phyloP scores from a whole-genome alignment of 1,139 yeast species.

The Suhomyces bokatorum region DNA sequence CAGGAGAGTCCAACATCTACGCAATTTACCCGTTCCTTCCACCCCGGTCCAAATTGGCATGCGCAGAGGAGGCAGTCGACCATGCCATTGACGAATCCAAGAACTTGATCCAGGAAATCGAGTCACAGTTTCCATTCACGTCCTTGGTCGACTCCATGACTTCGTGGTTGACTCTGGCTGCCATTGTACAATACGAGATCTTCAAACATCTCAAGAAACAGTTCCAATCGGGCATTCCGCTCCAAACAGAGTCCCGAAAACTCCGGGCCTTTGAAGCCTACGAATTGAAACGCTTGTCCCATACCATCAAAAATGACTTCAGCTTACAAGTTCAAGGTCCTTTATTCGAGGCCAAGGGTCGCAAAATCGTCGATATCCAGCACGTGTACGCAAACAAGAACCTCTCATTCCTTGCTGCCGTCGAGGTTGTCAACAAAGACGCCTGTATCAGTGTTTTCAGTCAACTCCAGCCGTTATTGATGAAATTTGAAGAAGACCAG shows the following conservation, averaged over 20 bases:
- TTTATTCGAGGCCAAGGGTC: slow-evolving; percentile 9
- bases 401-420: slow-evolving; percentile 23
- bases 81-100: slow-evolving; percentile 29
- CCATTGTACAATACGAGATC: slow-evolving; percentile 23
- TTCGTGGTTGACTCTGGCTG: slow-evolving; percentile 19
- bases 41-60: slow-evolving; percentile 22
- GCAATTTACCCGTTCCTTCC: slow-evolving; percentile 38
- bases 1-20: slow-evolving; percentile 26
- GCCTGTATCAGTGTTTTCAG: slow-evolving; percentile 24
- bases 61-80: slow-evolving; percentile 25
- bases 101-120: slow-evolving; percentile 20
- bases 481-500: slow-evolving; percentile 20
- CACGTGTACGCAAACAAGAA: slow-evolving; percentile 18
- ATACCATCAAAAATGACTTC: slow-evolving; percentile 14
- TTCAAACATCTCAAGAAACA: slow-evolving; percentile 21
- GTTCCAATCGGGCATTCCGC: slow-evolving; percentile 14
- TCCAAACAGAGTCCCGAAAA: slow-evolving; percentile 17
- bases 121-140: slow-evolving; percentile 18
- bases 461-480: slow-evolving; percentile 36
- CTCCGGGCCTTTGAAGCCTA: slow-evolving; percentile 12
- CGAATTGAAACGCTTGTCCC: slow-evolving; percentile 19
- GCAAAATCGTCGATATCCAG: slow-evolving; percentile 19
- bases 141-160: slow-evolving; percentile 13
- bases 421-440: slow-evolving; percentile 13
- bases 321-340: slow-evolving; percentile 29